phyloP scores from a whole-genome alignment of 2,329 filamentous ascomycete species.

The Claviceps fusiformis region DNA sequence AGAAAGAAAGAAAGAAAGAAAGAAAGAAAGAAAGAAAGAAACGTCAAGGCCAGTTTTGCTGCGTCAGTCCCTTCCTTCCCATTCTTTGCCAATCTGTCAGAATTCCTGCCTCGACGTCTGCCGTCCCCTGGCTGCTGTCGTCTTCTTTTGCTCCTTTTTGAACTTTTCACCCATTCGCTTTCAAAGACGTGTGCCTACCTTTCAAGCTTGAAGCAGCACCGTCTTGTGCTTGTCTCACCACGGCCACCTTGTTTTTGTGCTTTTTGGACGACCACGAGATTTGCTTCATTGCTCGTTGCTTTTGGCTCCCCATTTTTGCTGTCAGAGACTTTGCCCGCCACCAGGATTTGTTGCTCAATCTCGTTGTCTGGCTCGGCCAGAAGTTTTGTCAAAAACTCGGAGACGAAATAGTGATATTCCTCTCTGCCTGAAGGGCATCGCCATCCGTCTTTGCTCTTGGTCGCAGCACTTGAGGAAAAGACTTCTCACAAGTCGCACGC shows the following conservation, averaged over 20 bases:
- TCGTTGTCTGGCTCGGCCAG: not conserved
- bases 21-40: no score
- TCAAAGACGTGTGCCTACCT: not conserved
- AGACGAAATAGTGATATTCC: no score
- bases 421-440: no score
- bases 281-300: not conserved
- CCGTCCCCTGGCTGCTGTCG: not conserved
- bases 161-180: not conserved
- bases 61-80: not conserved
- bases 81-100: not conserved
- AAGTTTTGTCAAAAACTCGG: not conserved
- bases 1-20: no score
- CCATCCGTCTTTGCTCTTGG: no score
- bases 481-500: not conserved
- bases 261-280: constrained; percentile 1
- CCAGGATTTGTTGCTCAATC: not conserved
- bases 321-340: not conserved
- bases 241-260: not conserved
- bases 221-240: constrained; percentile 1
- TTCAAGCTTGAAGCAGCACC: not conserved
- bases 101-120: not conserved
- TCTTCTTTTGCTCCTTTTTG: not conserved
- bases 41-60: not conserved
- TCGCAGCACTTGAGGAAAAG: not conserved
- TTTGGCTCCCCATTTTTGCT: not conserved